phyloP scores from a whole-genome alignment of 2,329 filamentous ascomycete species.

The Hymenoscyphus scutula region DNA sequence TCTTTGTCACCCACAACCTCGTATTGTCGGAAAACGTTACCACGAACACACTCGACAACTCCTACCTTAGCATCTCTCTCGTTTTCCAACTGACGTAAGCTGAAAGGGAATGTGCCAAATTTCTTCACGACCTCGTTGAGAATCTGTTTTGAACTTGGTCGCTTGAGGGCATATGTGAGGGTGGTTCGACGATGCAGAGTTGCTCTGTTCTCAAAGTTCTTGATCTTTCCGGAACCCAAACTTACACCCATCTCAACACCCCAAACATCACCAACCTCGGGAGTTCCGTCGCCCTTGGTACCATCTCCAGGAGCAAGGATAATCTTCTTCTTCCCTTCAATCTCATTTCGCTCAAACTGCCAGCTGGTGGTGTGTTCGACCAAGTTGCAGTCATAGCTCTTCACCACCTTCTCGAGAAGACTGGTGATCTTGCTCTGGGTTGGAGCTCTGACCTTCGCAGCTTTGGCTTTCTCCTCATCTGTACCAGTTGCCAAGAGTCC shows the following conservation, averaged over 20 bases:
- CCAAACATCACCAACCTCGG: conserved; percentile 93
- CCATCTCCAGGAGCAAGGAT: conserved; percentile 84
- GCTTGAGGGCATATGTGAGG: conserved; percentile 90
- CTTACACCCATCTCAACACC: conserved; percentile 95
- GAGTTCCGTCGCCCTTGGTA: conserved; percentile 83
- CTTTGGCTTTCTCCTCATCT: conserved; percentile 95
- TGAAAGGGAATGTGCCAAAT: conserved; percentile 97
- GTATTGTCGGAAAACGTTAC: conserved; percentile 90
- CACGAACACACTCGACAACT: conserved; percentile 92
- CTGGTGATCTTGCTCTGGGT: conserved; percentile 84
- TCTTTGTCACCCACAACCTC: conserved; percentile 96
- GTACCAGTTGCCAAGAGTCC: conserved; percentile 78
- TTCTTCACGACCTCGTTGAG: conserved; percentile 95
- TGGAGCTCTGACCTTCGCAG: conserved; percentile 74
- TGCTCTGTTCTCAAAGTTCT: conserved; percentile 80
- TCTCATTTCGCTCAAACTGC: conserved; percentile 95
- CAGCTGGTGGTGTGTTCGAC: conserved; percentile 98
- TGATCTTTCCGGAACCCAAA: conserved; percentile 89
- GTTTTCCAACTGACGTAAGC: conserved; percentile 91
- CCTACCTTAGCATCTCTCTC: conserved; percentile 95
- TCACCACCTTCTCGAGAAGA: conserved; percentile 86
- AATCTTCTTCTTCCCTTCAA: conserved; percentile 94
- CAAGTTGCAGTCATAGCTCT: conserved; percentile 85
- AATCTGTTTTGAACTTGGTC: conserved; percentile 86
- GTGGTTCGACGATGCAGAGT: conserved; percentile 92